Evolutionary conservation across 139 green algal genomes (phyloP).

Genomic region (Ettlia oleoabundans): DNA sequence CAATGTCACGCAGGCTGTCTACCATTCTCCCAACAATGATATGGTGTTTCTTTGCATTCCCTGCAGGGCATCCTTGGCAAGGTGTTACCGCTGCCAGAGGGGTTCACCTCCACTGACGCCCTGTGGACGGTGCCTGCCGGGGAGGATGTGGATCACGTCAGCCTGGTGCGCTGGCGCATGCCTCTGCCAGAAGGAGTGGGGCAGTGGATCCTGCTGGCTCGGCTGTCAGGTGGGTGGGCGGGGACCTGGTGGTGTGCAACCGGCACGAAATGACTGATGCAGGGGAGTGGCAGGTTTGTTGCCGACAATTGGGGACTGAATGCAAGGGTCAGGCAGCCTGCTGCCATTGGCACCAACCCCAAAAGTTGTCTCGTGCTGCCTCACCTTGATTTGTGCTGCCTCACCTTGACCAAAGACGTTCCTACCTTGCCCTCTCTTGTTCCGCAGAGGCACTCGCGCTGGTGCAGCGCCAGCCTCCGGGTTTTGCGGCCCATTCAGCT

Average conservation of each 20-base stretch:
- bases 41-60: background rate
- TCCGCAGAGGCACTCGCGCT: slow-evolving; percentile 30
- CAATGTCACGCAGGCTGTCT: too few relatives aligned
- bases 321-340: too few relatives aligned
- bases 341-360: too few relatives aligned
- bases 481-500: too few relatives aligned
- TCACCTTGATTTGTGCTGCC: too few relatives aligned
- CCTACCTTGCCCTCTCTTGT: background rate
- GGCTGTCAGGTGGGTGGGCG: slow-evolving; percentile 49
- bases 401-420: too few relatives aligned
- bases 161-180: slow-evolving; percentile 59
- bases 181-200: slow-evolving; percentile 35
- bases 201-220: slow-evolving; percentile 65
- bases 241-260: slow-evolving; percentile 37
- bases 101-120: background rate
- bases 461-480: background rate
- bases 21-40: too few relatives aligned
- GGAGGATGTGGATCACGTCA: slow-evolving; percentile 14
- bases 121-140: slow-evolving; percentile 8
- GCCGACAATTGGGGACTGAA: too few relatives aligned
- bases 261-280: too few relatives aligned
- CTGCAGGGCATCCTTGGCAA: slow-evolving; percentile 50
- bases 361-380: too few relatives aligned
- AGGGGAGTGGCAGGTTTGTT: too few relatives aligned
- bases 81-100: slow-evolving; percentile 37